These are phyloP conservation scores for Lentithecium fluviatile DNA, from an alignment of 495 filamentous ascomycete genomes.

Conservation along the genomic window DNA sequence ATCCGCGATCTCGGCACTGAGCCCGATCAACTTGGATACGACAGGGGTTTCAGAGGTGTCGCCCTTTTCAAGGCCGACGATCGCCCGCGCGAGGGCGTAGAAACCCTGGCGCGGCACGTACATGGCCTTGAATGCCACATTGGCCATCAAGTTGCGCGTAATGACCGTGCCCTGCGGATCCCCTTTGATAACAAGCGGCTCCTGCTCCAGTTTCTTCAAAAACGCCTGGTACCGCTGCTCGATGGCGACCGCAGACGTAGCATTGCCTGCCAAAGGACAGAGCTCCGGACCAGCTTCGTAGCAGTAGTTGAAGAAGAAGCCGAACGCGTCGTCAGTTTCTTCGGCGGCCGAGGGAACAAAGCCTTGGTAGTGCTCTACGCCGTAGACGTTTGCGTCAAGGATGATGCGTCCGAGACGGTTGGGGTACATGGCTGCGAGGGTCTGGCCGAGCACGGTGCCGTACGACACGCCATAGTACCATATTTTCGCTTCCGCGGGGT, in stretches of 20 bases:
- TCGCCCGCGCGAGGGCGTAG: too few relatives aligned
- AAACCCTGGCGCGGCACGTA: too few relatives aligned
- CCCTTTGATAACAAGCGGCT: background rate
- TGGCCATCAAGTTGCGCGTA: background rate
- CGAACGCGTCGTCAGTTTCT: constrained; percentile 1
- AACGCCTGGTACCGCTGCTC: background rate
- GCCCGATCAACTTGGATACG: too few relatives aligned
- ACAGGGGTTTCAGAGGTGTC: too few relatives aligned
- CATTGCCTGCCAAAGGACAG: constrained; percentile 3
- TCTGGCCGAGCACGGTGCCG: constrained; percentile 14
- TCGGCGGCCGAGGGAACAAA: constrained; percentile 1
- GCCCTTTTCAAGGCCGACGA: too few relatives aligned
- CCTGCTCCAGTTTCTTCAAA: background rate
- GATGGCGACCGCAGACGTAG: background rate
- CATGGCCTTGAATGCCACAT: too few relatives aligned
- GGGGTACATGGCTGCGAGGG: constrained; percentile 16
- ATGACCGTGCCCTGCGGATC: background rate
- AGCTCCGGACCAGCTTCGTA: constrained; percentile 13
- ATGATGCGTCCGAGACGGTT: constrained; percentile 11
- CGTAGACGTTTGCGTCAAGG: constrained; percentile 9
- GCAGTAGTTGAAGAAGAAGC: constrained; percentile 4
- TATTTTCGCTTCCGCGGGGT: constrained; percentile 5
- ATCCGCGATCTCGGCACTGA: too few relatives aligned
- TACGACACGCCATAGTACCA: constrained; percentile 14
- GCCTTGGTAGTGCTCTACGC: constrained; percentile 5